Evolutionary conservation across 257 asterid genomes (phyloP).

Genomic region (Solanum virginianum): DNA sequence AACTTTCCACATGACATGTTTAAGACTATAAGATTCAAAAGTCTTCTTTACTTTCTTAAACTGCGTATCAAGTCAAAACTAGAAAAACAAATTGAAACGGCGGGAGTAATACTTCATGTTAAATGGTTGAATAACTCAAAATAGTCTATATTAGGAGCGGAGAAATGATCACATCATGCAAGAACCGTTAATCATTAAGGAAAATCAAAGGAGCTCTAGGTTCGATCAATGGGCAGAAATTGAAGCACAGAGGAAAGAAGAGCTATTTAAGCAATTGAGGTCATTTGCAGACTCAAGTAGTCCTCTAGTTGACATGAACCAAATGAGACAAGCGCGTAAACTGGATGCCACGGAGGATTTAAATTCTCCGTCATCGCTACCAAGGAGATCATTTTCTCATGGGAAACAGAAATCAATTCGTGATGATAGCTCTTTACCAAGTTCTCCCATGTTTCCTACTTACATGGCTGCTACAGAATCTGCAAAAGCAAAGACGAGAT

Average conservation of each 20-base stretch:
- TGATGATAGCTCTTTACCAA: conserved; percentile 42
- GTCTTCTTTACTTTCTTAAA: not conserved
- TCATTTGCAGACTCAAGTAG: conserved; percentile 15
- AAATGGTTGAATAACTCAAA: not conserved
- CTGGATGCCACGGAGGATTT: conserved; percentile 29
- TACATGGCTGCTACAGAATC: conserved; percentile 85
- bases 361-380: conserved; percentile 39
- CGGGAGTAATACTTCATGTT: not conserved
- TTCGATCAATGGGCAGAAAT: conserved; percentile 24
- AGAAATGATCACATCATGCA: conserved; percentile 33
- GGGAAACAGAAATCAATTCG: conserved; percentile 39
- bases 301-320: conserved; percentile 16
- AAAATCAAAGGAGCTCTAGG: conserved; percentile 27
- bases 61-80: not conserved
- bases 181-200: conserved; percentile 25
- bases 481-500: conserved; percentile 71
- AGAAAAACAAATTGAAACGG: not conserved
- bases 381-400: conserved; percentile 58
- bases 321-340: conserved; percentile 19
- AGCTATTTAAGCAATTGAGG: conserved; percentile 18
- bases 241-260: conserved; percentile 12
- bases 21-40: not conserved
- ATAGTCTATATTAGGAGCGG: conserved; percentile 36
- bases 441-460: conserved; percentile 55
- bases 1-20: not conserved